These are phyloP conservation scores for Plasmodium knowlesi DNA, from an alignment of 169 alveolate species.

Conservation along the genomic window DNA sequence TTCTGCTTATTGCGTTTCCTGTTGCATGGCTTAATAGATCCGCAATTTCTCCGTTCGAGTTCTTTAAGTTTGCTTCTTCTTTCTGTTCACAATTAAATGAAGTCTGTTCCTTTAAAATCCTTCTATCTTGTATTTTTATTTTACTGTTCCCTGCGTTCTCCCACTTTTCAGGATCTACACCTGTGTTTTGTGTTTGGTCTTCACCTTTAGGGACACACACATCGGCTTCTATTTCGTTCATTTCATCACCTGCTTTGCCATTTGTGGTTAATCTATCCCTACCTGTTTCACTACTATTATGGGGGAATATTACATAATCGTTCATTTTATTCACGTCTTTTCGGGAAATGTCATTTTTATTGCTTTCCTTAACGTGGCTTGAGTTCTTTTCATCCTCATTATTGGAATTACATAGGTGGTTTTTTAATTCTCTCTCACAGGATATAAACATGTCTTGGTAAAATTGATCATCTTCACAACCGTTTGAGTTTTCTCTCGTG, in stretches of 20 bases:
- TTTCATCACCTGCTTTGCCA: not conserved
- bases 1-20: not conserved
- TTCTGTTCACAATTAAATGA: not conserved
- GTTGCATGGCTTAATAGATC: not conserved
- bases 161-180: not conserved
- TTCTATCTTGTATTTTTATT: not conserved
- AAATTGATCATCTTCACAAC: not conserved
- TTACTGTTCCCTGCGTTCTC: not conserved
- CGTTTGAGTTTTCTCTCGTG: not conserved
- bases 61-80: not conserved
- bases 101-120: not conserved
- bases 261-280: not conserved
- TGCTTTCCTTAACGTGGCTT: not conserved
- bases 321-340: not conserved
- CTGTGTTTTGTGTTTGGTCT: not conserved
- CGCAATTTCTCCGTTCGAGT: not conserved
- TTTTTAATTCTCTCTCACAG: not conserved
- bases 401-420: not conserved
- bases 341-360: not conserved
- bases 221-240: not conserved
- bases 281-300: not conserved
- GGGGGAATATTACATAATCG: not conserved
- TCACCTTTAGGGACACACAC: not conserved
- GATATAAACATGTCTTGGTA: not conserved
- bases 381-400: not conserved